phyloP scores from a whole-genome alignment of 768 basidiomycete genomes.

The Agrocybe pediades region DNA sequence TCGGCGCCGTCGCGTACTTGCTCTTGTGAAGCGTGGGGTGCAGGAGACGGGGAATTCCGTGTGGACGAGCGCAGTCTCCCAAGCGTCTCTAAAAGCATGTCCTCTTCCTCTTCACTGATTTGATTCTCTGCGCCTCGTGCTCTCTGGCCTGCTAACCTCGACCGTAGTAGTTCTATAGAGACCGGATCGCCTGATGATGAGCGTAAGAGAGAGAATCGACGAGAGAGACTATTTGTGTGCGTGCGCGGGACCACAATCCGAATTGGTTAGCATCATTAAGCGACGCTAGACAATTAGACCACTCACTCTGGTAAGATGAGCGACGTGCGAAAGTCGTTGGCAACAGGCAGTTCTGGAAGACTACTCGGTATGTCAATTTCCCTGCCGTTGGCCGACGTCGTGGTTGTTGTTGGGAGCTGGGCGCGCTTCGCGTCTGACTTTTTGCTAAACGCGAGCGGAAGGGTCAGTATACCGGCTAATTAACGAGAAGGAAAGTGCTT shows the following conservation, averaged over 20 bases:
- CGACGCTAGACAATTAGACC: conserved; percentile 9
- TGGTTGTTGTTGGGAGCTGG: conserved; percentile 40
- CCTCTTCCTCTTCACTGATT: conserved; percentile 82
- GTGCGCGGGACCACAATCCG: conserved; percentile 19
- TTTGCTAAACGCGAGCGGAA: conserved; percentile 50
- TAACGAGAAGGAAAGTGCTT: conserved; percentile 34
- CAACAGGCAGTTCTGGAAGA: conserved; percentile 63
- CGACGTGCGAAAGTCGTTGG: conserved; percentile 83
- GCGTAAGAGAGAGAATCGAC: conserved; percentile 80
- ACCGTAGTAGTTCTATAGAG: conserved; percentile 58
- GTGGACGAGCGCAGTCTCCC: conserved; percentile 46
- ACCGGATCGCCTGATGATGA: conserved; percentile 67
- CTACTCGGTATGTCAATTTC: conserved; percentile 35
- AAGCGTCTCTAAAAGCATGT: conserved; percentile 79
- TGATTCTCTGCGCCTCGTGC: conserved; percentile 66
- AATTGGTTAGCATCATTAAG: conserved; percentile 4
- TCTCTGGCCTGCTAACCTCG: conserved; percentile 75
- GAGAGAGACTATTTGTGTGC: conserved; percentile 69
- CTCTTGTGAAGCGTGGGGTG: conserved; percentile 37
- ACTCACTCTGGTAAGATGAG: conserved; percentile 81
- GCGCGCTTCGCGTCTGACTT: conserved; percentile 70
- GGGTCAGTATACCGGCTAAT: conserved; percentile 6
- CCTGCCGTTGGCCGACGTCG: conserved; percentile 24
- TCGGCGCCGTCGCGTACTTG: conserved; percentile 32
- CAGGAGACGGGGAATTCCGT: conserved; percentile 20